Evolutionary conservation across 2,329 filamentous ascomycete genomes (phyloP).

Genomic region (Microdochium nivale): DNA sequence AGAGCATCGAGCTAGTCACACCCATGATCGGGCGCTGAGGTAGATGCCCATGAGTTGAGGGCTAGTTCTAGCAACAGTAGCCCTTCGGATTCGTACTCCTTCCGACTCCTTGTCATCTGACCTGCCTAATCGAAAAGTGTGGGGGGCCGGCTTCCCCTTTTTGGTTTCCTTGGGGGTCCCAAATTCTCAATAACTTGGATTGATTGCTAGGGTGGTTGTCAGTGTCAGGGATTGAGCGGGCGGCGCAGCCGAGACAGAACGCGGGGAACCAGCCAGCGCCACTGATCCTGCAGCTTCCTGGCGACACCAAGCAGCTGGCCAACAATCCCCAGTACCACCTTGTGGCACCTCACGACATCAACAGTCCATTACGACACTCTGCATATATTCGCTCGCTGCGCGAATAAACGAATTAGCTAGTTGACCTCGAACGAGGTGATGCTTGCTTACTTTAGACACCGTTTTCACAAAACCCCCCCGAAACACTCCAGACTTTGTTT

Average conservation of each 20-base stretch:
- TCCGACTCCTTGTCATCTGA: not conserved
- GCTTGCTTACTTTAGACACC: too few relatives aligned
- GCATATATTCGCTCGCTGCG: too few relatives aligned
- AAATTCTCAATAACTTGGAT: too few relatives aligned
- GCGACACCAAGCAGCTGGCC: not conserved
- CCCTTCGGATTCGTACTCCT: too few relatives aligned
- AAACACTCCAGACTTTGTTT: too few relatives aligned
- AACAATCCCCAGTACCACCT: too few relatives aligned
- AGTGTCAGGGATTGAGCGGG: not conserved
- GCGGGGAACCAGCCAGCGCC: not conserved
- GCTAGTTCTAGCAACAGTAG: not conserved
- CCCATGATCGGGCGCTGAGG: constrained; percentile 43
- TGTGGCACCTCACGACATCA: too few relatives aligned
- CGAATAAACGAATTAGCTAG: too few relatives aligned
- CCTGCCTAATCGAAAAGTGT: not conserved
- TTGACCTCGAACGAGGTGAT: too few relatives aligned
- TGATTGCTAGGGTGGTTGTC: not conserved
- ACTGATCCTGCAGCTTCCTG: not conserved
- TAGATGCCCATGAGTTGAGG: not conserved
- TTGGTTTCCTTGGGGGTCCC: not conserved
- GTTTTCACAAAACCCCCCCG: too few relatives aligned
- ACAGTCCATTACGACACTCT: too few relatives aligned
- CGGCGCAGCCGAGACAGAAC: not conserved
- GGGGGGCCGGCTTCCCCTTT: not conserved
- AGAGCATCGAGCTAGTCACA: constrained; percentile 56